These are phyloP conservation scores for Esteya vermicola DNA, from an alignment of 2,329 filamentous ascomycete genomes.

Conservation along the genomic window DNA sequence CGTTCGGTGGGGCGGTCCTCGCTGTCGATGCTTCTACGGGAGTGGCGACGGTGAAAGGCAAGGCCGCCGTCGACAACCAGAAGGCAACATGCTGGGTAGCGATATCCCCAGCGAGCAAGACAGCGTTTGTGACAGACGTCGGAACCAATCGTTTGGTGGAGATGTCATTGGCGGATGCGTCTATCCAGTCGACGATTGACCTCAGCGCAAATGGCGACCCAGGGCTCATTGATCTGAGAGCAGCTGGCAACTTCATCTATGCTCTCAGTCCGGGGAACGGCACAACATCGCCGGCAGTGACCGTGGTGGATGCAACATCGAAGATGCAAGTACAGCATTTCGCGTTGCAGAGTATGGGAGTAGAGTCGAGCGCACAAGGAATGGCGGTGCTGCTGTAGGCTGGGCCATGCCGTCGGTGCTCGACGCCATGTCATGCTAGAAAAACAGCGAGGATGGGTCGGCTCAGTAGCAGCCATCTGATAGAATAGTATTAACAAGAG, in stretches of 20 bases:
- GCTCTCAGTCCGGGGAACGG: conserved; percentile 40
- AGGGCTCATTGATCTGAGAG: conserved; percentile 40
- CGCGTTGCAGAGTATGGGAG: conserved; percentile 13
- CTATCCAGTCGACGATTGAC: conserved; percentile 28
- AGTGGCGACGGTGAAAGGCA: conserved; percentile 21
- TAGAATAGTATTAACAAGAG: no score
- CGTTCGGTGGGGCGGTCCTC: conserved; percentile 36
- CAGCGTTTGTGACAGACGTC: conserved; percentile 45
- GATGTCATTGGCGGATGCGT: conserved; percentile 34
- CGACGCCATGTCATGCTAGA: no score
- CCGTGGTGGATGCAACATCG: conserved; percentile 20
- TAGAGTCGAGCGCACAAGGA: conserved; percentile 17
- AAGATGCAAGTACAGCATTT: conserved; percentile 20
- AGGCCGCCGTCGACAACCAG: conserved; percentile 32
- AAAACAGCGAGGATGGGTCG: no score
- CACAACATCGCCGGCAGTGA: conserved; percentile 19
- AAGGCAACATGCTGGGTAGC: conserved; percentile 43
- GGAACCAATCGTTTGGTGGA: conserved; percentile 38
- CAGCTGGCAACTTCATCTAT: conserved; percentile 41
- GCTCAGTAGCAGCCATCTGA: no score
- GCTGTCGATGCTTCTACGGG: neutral
- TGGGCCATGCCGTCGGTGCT: no score
- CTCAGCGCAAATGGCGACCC: conserved; percentile 30
- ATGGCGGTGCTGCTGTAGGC: conserved; percentile 15
- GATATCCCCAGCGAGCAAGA: conserved; percentile 30